Evolutionary conservation across 2,329 filamentous ascomycete genomes (phyloP), one percentile per base, ranked within the genome.

Genomic region (Hyphodiscus sp.): DNA sequence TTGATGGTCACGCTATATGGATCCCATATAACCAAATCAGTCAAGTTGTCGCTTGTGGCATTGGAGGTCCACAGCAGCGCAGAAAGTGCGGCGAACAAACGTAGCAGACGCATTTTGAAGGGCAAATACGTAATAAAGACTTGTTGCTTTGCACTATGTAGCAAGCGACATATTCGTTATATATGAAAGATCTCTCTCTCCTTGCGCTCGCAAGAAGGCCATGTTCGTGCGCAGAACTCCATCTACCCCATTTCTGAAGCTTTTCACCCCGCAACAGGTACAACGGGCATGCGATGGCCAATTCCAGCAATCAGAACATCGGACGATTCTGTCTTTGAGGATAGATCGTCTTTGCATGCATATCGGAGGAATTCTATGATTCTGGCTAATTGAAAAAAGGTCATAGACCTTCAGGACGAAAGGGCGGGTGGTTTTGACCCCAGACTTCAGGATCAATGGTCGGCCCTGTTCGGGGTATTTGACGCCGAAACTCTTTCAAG

Each of bases 1-100:
- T 78, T 76, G 58, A 80, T 67, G 2, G 70, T 68, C 23, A 80
- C 67, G 51, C 74, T 78, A 57, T 78, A 77, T 44, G 72, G 67
- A 58, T 80, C 77, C 78, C 77, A 80, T 2, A 71, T 68, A 3
- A 80, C 77, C 1, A 70, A 63, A 18, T 73, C 69, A 11, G 69
- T 72, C 51, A 73, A 68, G 33, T 69, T 71, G 62, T 76, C 69
- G 50, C 70, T 67, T 3, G 70, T 73, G n/a, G 66, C 68, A 52
- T 50, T 46, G 7, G 57, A 59, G n/a, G 58, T 55, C 53, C 60
- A 67, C 20, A 66, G 51, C 2, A 65, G 52, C 30, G 59, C 48
- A 11, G 47, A 59, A 18, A 68, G 47, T 44, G 58, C 54, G 7
- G 54, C 46, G 41, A 67, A 53, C 38, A 68, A 52, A 47, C 55